Evolutionary conservation across 352 stramenopile genomes (phyloP).

Genomic region (Elongisporangium anandrum): DNA sequence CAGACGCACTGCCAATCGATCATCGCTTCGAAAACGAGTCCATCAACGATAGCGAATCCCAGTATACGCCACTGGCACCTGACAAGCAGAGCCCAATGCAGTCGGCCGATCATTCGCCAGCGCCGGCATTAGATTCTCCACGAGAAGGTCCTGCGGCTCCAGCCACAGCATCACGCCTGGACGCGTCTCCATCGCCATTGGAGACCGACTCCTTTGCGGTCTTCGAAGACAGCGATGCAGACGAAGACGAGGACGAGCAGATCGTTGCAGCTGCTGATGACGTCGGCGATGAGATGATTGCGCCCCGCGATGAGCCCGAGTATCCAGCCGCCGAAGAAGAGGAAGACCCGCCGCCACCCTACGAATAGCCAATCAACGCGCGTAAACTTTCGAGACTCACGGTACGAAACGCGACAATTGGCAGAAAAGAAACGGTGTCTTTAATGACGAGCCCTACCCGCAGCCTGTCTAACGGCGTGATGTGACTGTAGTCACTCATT

Average conservation of each 20-base stretch:
- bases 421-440: neutral
- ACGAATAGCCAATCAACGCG: neutral
- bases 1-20: neutral
- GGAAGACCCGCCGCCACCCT: neutral
- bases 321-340: neutral
- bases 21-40: neutral
- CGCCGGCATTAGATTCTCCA: no score
- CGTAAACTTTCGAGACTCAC: neutral
- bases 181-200: neutral
- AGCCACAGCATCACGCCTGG: no score
- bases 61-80: neutral
- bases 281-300: neutral
- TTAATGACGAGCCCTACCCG: neutral
- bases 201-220: neutral
- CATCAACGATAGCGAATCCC: neutral
- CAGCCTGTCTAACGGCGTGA: neutral
- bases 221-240: neutral
- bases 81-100: neutral
- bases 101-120: no score
- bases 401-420: neutral
- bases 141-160: no score
- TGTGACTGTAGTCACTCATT: neutral
- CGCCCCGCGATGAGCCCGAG: neutral
- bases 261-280: neutral
- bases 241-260: neutral